Conservation (phyloP, 148 eudicot species). For the Fallopia convolvulus region DNA sequence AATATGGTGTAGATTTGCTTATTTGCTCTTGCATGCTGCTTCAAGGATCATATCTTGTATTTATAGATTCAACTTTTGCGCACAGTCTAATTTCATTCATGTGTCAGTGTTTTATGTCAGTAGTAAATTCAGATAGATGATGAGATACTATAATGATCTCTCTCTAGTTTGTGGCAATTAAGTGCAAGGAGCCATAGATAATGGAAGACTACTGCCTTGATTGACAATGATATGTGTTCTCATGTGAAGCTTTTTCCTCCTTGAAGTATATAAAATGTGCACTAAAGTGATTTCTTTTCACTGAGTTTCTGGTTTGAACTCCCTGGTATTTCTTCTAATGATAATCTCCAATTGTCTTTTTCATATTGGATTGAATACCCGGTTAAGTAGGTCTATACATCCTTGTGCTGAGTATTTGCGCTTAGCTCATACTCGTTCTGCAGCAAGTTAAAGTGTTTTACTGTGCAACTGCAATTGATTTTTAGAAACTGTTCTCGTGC, state of each 20-base stretch:
- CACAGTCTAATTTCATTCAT: not conserved
- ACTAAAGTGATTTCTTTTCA: no score
- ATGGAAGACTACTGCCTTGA: not conserved
- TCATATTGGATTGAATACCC: not conserved
- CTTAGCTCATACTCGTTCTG: not conserved
- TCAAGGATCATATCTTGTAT: not conserved
- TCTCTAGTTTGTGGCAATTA: not conserved
- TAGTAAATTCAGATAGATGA: not conserved
- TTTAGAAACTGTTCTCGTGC: not conserved
- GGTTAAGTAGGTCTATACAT: not conserved
- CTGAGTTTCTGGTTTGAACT: not conserved
- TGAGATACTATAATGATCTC: no score
- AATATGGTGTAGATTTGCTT: not conserved
- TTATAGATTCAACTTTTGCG: not conserved
- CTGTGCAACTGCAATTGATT: not conserved
- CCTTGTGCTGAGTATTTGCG: no score
- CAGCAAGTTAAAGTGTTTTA: not conserved
- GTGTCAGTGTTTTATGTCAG: not conserved
- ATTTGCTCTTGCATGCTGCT: not conserved
- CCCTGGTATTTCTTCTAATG: not conserved
- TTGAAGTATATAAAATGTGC: no score
- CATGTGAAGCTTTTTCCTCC: no score
- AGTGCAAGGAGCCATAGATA: not conserved
- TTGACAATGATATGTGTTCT: not conserved
- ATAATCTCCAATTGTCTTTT: not conserved